Percentiles rank a stretch among this genome's conserved stretches.
These are phyloP conservation scores for Mortierella sp. DNA, from an alignment of 371 early-diverging fungal genomes.

Conservation along the genomic window DNA sequence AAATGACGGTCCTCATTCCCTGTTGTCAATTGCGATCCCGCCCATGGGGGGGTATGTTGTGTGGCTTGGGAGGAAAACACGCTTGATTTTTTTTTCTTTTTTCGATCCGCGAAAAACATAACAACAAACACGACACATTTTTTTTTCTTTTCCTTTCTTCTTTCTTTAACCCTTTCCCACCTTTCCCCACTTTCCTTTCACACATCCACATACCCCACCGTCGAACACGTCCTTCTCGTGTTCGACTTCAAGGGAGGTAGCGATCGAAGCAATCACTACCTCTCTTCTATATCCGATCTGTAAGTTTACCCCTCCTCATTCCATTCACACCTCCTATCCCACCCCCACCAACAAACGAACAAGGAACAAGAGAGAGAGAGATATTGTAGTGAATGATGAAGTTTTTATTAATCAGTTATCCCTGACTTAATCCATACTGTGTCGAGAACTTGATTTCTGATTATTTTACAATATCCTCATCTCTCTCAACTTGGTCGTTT, in stretches of 20 bases:
- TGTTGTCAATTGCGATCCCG: not conserved
- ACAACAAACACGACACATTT: constrained; percentile 2
- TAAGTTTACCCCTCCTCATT: not conserved
- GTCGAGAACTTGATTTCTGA: constrained; percentile 58
- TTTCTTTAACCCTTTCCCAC: not conserved
- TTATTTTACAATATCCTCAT: not conserved
- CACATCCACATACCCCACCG: not conserved
- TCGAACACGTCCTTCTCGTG: no score
- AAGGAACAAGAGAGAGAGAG: not conserved
- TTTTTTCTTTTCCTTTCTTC: not conserved
- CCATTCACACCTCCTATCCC: not conserved
- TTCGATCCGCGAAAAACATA: not conserved
- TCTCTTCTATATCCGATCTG: constrained; percentile 1
- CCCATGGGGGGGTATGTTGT: not conserved
- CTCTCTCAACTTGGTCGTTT: not conserved
- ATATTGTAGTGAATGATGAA: constrained; percentile 29
- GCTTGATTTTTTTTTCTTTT: constrained; percentile 4
- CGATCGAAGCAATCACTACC: not conserved
- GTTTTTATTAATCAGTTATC: constrained; percentile 63
- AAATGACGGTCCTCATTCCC: not conserved
- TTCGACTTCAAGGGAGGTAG: not conserved
- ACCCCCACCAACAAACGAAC: not conserved
- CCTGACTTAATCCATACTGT: constrained; percentile 64
- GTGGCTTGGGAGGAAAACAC: constrained; percentile 13
- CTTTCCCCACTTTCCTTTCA: not conserved